Conservation (phyloP, 2,329 filamentous ascomycete genomes). For the Zasmidium angulare region DNA sequence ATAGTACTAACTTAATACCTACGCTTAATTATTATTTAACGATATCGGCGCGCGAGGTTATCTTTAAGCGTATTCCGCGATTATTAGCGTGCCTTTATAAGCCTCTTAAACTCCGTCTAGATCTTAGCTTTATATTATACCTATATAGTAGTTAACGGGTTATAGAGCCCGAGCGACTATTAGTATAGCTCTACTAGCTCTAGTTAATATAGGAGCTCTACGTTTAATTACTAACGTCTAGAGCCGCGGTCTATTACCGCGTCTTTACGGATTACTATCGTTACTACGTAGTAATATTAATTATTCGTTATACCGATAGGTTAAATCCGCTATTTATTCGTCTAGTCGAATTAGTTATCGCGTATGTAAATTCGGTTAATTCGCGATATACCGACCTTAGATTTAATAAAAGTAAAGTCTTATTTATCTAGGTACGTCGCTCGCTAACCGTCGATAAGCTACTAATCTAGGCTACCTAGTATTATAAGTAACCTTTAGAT, state of each 20-base stretch:
- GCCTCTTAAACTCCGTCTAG: background rate
- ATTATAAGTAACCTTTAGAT: background rate
- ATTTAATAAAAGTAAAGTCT: background rate
- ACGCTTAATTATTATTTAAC: background rate
- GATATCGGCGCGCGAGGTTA: too few species aligned
- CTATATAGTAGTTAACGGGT: background rate
- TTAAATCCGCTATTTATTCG: background rate
- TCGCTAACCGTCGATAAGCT: background rate
- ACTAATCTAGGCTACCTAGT: background rate
- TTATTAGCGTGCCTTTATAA: background rate
- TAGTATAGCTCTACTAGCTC: too few species aligned
- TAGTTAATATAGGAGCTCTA: too few species aligned
- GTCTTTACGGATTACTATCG: background rate
- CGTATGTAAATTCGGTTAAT: background rate
- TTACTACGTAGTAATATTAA: background rate
- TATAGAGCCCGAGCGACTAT: background rate
- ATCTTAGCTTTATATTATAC: background rate
- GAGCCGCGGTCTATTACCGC: background rate
- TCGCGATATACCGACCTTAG: background rate
- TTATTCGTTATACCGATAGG: background rate
- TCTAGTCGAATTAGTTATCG: background rate
- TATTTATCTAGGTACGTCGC: background rate
- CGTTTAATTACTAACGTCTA: background rate
- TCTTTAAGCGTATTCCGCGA: background rate
- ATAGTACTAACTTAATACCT: background rate